A percentile compares a stretch with the other conserved stretches of the same genome.
Conservation (phyloP, 345 rosid genomes). For the Toxicodendron radicans region DNA sequence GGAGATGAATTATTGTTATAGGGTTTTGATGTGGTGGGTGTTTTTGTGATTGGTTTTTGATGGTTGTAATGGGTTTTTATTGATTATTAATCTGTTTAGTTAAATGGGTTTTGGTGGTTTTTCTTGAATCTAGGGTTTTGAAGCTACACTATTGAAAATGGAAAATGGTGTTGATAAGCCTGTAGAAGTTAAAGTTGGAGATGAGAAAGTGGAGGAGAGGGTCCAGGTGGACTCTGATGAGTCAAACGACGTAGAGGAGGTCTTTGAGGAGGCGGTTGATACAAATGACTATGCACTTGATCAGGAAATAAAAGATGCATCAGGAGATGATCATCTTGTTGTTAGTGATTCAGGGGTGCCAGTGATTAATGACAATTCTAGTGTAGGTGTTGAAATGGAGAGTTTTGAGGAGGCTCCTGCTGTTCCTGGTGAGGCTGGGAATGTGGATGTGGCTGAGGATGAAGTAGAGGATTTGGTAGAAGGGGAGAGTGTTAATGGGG, state of each 20-base stretch:
- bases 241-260: conserved; percentile 47
- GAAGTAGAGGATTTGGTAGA: conserved; percentile 29
- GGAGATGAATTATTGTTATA: neutral
- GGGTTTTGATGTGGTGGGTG: conserved; percentile 8
- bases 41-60: conserved; percentile 4
- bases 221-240: conserved; percentile 33
- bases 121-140: conserved; percentile 43
- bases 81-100: conserved; percentile 16
- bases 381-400: conserved; percentile 42
- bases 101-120: conserved; percentile 19
- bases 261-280: conserved; percentile 71
- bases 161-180: conserved; percentile 46
- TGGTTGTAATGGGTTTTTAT: conserved; percentile 10
- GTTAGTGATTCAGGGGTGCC: conserved; percentile 17
- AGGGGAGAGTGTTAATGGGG: conserved; percentile 27
- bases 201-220: conserved; percentile 35
- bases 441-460: conserved; percentile 20
- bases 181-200: conserved; percentile 35
- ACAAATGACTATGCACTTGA: conserved; percentile 37
- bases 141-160: conserved; percentile 41
- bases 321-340: conserved; percentile 7
- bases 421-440: conserved; percentile 29
- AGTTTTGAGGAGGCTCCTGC: conserved; percentile 57
- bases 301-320: conserved; percentile 25
- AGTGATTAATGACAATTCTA: conserved; percentile 27